These are phyloP conservation scores for Myxozyma neotropica DNA, from an alignment of 805 yeast genomes.

Conservation along the genomic window DNA sequence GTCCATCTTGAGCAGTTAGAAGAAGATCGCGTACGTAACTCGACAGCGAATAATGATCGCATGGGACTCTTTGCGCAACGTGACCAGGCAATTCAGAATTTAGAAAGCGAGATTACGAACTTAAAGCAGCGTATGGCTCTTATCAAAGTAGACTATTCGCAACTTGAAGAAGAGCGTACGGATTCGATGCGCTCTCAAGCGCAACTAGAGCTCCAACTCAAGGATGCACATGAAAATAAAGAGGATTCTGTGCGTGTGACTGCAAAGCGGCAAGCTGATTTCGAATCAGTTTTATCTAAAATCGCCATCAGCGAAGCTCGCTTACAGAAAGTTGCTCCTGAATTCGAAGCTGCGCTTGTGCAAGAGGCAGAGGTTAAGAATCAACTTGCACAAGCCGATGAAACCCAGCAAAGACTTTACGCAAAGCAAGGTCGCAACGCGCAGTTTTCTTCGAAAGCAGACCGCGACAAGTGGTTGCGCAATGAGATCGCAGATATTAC, in stretches of 20 bases:
- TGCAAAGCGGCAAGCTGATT: conserved; percentile 34
- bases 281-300: conserved; percentile 13
- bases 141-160: conserved; percentile 58
- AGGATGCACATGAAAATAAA: conserved; percentile 38
- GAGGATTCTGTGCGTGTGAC: conserved; percentile 26
- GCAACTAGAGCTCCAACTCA: conserved; percentile 42
- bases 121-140: conserved; percentile 55
- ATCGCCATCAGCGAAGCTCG: conserved; percentile 21
- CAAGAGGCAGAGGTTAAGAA: conserved; percentile 27
- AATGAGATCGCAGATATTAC: conserved; percentile 51
- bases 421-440: conserved; percentile 72
- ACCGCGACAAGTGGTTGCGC: conserved; percentile 70
- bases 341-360: conserved; percentile 23
- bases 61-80: conserved; percentile 61
- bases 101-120: conserved; percentile 47
- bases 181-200: conserved; percentile 49
- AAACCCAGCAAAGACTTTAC: conserved; percentile 48
- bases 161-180: conserved; percentile 52
- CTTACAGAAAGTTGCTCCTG: conserved; percentile 14
- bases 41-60: conserved; percentile 57
- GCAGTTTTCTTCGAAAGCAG: conserved; percentile 55
- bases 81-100: conserved; percentile 46
- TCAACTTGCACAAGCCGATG: conserved; percentile 28
- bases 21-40: conserved; percentile 53
- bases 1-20: conserved; percentile 64